These are phyloP conservation scores for Colletotrichum sansevieriae DNA, from an alignment of 2,329 filamentous ascomycete genomes.

Conservation along the genomic window DNA sequence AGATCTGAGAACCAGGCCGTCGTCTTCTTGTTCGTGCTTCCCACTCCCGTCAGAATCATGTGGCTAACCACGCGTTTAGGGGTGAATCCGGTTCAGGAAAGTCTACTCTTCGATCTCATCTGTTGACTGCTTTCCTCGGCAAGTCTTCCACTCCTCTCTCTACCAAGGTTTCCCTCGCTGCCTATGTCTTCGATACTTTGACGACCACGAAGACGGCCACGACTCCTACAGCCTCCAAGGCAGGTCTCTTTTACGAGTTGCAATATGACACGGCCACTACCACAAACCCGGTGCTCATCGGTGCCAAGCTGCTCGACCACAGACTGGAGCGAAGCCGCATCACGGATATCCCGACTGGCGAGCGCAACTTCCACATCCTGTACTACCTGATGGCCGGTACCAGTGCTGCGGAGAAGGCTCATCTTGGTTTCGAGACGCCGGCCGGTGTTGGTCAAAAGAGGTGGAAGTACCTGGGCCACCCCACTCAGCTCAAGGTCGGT, in stretches of 20 bases:
- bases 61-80: constrained; percentile 58
- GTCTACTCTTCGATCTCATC: constrained; percentile 91
- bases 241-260: constrained; percentile 93
- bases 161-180: constrained; percentile 90
- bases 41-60: neutral
- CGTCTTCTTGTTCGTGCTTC: constrained; percentile 83
- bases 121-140: constrained; percentile 86
- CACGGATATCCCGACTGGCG: constrained; percentile 91
- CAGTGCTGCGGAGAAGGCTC: constrained; percentile 88
- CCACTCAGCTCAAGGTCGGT: constrained; percentile 95
- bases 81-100: constrained; percentile 97
- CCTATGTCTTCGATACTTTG: constrained; percentile 95
- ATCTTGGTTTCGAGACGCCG: constrained; percentile 75
- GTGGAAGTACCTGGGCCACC: constrained; percentile 97
- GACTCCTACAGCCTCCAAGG: constrained; percentile 94
- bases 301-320: constrained; percentile 94
- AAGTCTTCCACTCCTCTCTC: constrained; percentile 95
- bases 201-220: constrained; percentile 98
- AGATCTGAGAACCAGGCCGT: constrained; percentile 94
- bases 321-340: constrained; percentile 92
- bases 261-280: constrained; percentile 94
- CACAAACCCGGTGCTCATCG: constrained; percentile 87
- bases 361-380: constrained; percentile 94
- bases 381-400: constrained; percentile 97
- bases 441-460: constrained; percentile 73